phyloP scores from a whole-genome alignment of 495 filamentous ascomycete species.

The Aspergillus funiculosus region DNA sequence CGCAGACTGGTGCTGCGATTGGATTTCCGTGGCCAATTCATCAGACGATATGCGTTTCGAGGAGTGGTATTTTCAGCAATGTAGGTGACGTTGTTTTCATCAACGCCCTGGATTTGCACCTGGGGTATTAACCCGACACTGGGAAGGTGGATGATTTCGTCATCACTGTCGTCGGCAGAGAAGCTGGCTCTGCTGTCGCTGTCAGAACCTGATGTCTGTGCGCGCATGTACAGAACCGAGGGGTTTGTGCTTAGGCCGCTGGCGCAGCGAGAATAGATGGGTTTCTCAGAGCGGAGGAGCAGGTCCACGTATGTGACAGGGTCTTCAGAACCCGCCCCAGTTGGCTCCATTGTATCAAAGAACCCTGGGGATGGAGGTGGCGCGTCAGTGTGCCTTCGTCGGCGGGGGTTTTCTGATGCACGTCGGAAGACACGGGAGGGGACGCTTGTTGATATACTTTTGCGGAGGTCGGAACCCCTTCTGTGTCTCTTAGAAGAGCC shows the following conservation, averaged over 20 bases:
- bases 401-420: slow-evolving; percentile 17
- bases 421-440: slow-evolving; percentile 24
- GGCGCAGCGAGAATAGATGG: not conserved
- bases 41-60: slow-evolving; percentile 29
- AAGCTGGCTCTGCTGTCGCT: slow-evolving; percentile 20
- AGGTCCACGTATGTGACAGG: slow-evolving; percentile 37
- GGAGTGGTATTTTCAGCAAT: slow-evolving; percentile 27
- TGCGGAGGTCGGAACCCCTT: slow-evolving; percentile 27
- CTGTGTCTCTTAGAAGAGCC: slow-evolving; percentile 34
- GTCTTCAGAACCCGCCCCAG: slow-evolving; percentile 11
- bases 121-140: slow-evolving; percentile 24
- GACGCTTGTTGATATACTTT: slow-evolving; percentile 33
- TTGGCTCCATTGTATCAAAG: slow-evolving; percentile 21
- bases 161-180: slow-evolving; percentile 32
- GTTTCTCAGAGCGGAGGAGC: slow-evolving; percentile 21
- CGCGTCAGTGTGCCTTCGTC: slow-evolving; percentile 41
- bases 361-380: slow-evolving; percentile 32
- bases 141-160: slow-evolving; percentile 37
- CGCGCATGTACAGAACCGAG: slow-evolving; percentile 38
- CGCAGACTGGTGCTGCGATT: slow-evolving; percentile 1
- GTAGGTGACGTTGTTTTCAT: slow-evolving; percentile 37
- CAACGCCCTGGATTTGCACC: slow-evolving; percentile 35
- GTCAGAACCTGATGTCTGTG: slow-evolving; percentile 28
- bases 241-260: slow-evolving; percentile 15
- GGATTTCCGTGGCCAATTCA: slow-evolving; percentile 30